Conservation (phyloP, 768 basidiomycete species). For the Termitomyces sp. region DNA sequence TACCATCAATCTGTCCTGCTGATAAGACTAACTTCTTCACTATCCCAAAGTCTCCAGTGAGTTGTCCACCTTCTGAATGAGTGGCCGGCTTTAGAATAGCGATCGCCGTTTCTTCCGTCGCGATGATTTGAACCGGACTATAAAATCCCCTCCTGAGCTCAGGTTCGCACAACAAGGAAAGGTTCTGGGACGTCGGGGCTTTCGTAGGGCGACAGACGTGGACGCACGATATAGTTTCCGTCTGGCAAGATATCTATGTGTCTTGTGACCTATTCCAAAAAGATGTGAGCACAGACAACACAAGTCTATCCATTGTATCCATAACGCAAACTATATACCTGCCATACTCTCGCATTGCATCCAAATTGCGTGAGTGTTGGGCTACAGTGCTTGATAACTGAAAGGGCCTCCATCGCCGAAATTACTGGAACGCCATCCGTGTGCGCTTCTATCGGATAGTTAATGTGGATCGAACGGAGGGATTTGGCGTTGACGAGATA, state of each 20-base stretch:
- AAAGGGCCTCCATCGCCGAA: constrained; percentile 29
- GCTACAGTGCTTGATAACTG: constrained; percentile 45
- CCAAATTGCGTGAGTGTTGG: constrained; percentile 57
- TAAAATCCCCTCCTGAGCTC: not conserved
- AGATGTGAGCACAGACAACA: not conserved
- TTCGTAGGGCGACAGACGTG: constrained; percentile 48
- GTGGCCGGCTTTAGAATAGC: no score
- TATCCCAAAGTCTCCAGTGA: not conserved
- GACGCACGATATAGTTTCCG: constrained; percentile 31
- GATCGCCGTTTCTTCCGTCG: no score
- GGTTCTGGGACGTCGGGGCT: constrained; percentile 65
- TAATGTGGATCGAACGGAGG: constrained; percentile 58
- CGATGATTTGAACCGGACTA: not conserved
- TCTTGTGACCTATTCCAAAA: constrained; percentile 39
- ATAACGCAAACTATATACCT: constrained; percentile 32
- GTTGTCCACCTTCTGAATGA: not conserved
- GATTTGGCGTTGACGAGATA: constrained; percentile 38
- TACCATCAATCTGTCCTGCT: no score
- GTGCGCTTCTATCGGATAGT: constrained; percentile 33
- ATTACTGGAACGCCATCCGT: constrained; percentile 25
- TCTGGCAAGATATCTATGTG: constrained; percentile 28
- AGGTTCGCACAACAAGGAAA: constrained; percentile 62
- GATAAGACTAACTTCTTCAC: not conserved
- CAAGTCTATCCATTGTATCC: not conserved
- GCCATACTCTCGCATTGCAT: constrained; percentile 64